phyloP scores from a whole-genome alignment of 805 yeast species.

The Myxozyma mucilagina region DNA sequence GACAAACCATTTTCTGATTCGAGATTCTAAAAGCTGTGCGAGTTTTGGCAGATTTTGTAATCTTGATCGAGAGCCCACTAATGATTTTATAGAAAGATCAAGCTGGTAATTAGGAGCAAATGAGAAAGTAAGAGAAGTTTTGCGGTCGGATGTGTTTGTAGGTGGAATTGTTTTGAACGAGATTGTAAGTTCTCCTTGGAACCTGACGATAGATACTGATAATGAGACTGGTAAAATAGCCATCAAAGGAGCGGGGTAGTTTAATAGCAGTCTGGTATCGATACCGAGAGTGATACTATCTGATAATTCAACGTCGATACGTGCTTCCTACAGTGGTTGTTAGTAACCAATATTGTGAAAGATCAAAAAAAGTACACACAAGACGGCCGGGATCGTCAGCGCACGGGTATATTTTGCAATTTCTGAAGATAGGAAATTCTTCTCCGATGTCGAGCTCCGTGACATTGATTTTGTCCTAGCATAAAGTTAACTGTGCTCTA shows the following conservation, averaged over 20 bases:
- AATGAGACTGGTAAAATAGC: constrained; percentile 86
- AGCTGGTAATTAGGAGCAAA: constrained; percentile 88
- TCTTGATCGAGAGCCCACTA: constrained; percentile 90
- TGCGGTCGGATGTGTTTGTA: constrained; percentile 17
- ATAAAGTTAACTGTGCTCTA: neutral
- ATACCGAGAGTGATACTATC: constrained; percentile 85
- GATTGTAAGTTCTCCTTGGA: constrained; percentile 85
- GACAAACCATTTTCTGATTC: constrained; percentile 82
- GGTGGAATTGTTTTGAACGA: constrained; percentile 46
- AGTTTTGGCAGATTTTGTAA: constrained; percentile 92
- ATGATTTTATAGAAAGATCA: constrained; percentile 83
- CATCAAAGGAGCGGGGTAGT: constrained; percentile 78
- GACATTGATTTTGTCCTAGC: constrained; percentile 62
- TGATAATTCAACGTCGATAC: constrained; percentile 84
- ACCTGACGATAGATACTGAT: constrained; percentile 83
- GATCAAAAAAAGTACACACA: constrained; percentile 24
- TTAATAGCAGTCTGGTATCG: constrained; percentile 73
- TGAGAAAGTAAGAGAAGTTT: constrained; percentile 78
- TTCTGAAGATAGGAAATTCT: constrained; percentile 92
- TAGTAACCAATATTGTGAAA: neutral
- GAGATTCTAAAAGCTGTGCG: constrained; percentile 77
- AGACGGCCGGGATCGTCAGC: constrained; percentile 51
- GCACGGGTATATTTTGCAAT: constrained; percentile 75
- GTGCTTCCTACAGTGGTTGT: constrained; percentile 56
- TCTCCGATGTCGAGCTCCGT: constrained; percentile 91